Conservation (phyloP, 441 rosid species). For the Jatropha multifida region DNA sequence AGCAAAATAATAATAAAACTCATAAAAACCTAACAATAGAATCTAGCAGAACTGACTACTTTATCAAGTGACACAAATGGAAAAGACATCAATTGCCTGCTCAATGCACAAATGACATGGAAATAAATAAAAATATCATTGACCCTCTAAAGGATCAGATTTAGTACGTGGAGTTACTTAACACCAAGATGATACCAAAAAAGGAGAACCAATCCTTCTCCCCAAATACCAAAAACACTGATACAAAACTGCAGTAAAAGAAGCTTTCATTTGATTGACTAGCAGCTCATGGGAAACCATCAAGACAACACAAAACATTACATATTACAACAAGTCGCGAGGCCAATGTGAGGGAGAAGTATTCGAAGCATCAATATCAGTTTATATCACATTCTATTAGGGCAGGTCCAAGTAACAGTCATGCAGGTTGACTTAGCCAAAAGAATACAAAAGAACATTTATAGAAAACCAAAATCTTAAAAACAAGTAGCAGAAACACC, state of each 20-base stretch:
- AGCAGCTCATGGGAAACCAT: background rate
- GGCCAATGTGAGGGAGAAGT: background rate
- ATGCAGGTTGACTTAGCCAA: background rate
- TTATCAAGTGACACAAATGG: background rate
- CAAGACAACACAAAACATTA: background rate
- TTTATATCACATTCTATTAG: background rate
- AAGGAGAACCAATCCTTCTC: background rate
- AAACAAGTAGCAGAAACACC: background rate
- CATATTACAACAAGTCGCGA: background rate
- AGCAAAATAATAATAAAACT: constrained; percentile 27
- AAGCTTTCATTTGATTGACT: background rate
- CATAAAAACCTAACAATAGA: constrained; percentile 22
- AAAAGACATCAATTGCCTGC: constrained; percentile 7
- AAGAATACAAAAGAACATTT: background rate
- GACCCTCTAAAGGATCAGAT: too few species aligned
- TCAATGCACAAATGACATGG: background rate
- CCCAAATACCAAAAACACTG: too few species aligned
- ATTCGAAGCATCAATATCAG: background rate
- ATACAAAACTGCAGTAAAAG: background rate
- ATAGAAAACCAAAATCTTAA: background rate
- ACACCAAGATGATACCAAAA: background rate
- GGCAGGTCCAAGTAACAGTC: background rate
- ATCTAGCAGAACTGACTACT: constrained; percentile 2
- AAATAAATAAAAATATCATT: too few species aligned
- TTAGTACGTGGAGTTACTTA: background rate